These are phyloP conservation scores for Peniophora sp. DNA, from an alignment of 1,284 basidiomycete species.

Conservation along the genomic window DNA sequence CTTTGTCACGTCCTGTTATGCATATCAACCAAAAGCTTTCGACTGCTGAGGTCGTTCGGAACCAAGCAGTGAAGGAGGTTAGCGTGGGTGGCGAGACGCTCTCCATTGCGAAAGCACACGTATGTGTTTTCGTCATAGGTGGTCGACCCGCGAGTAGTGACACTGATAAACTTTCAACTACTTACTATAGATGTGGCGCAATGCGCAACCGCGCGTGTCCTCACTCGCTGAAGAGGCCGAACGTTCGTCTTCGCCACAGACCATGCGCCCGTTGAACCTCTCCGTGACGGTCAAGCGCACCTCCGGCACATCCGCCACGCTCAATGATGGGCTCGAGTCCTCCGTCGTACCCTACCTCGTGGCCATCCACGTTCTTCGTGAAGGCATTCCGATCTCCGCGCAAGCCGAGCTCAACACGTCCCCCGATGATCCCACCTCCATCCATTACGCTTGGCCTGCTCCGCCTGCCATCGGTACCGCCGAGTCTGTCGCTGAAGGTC, in stretches of 20 bases:
- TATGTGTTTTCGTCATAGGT: conserved; percentile 3
- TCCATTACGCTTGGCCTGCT: conserved; percentile 6
- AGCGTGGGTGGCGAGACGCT: conserved; percentile 7
- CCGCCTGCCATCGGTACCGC: not conserved
- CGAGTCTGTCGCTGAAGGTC: conserved; percentile 1
- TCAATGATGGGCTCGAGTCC: conserved; percentile 4
- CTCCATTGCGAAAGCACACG: conserved; percentile 4
- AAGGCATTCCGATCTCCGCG: not conserved
- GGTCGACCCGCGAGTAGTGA: not conserved
- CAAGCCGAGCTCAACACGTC: not conserved
- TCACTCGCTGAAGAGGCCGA: not conserved
- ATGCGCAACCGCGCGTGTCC: conserved; percentile 4
- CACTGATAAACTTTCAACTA: not conserved
- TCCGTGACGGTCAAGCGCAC: conserved; percentile 3
- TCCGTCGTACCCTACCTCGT: conserved; percentile 1
- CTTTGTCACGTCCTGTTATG: no score
- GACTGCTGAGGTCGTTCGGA: conserved; percentile 3
- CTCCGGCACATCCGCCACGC: not conserved
- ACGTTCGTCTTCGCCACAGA: not conserved
- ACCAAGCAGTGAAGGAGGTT: conserved; percentile 2
- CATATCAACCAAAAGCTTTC: not conserved
- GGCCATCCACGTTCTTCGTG: conserved; percentile 4
- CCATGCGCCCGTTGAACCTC: conserved; percentile 2
- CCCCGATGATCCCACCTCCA: conserved; percentile 4
- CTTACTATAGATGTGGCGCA: conserved; percentile 5